phyloP scores from a whole-genome alignment of 805 yeast genomes.

The Huiozyma naganishii region DNA sequence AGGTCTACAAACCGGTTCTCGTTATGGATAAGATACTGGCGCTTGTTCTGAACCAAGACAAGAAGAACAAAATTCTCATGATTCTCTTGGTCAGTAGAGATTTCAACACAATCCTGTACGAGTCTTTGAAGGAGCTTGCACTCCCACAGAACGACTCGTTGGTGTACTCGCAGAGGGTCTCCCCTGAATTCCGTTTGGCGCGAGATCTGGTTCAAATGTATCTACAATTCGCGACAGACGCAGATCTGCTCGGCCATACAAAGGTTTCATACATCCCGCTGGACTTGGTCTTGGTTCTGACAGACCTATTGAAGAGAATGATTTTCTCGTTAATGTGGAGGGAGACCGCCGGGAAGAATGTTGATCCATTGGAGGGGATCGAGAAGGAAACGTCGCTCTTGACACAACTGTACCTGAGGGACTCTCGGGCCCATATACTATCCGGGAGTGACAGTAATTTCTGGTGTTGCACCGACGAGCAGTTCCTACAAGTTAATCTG shows the following conservation, averaged over 20 bases:
- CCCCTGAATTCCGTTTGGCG: slow-evolving; percentile 6
- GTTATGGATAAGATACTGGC: not conserved
- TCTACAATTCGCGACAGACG: slow-evolving; percentile 21
- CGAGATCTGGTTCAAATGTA: slow-evolving; percentile 16
- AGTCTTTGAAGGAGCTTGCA: not conserved
- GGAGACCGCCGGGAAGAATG: not conserved
- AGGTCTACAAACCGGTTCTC: not conserved
- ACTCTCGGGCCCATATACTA: slow-evolving; percentile 20
- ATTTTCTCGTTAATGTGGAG: slow-evolving; percentile 18
- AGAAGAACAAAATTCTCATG: slow-evolving; percentile 3
- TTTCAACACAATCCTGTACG: not conserved
- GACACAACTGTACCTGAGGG: slow-evolving; percentile 21
- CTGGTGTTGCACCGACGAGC: slow-evolving; percentile 11
- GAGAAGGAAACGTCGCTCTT: slow-evolving; percentile 7
- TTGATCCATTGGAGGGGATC: not conserved
- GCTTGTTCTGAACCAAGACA: not conserved
- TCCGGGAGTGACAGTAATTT: slow-evolving; percentile 6
- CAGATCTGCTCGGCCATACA: slow-evolving; percentile 14
- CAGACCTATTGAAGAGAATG: slow-evolving; percentile 12
- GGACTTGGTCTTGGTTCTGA: slow-evolving; percentile 8
- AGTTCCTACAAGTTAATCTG: slow-evolving; percentile 1
- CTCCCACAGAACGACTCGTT: not conserved
- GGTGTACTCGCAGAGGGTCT: not conserved
- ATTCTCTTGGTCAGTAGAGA: not conserved
- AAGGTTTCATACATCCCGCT: slow-evolving; percentile 9